phyloP scores from a whole-genome alignment of 1,284 basidiomycete genomes.

The Trichosporon faecale region DNA sequence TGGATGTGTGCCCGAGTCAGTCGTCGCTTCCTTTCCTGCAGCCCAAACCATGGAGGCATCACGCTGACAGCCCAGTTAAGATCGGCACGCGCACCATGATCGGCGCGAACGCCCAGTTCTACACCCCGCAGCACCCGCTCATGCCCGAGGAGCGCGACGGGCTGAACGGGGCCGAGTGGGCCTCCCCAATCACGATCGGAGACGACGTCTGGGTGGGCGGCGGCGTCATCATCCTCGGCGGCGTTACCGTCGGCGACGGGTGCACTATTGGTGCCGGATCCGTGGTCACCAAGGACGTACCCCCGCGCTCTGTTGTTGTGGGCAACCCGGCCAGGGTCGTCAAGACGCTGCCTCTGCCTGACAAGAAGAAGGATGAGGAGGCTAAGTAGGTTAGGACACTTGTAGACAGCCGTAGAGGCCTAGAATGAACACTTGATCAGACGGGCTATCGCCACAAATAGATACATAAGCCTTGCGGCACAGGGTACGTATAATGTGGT shows the following conservation, averaged over 20 bases:
- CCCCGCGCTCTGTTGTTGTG: slow-evolving; percentile 51
- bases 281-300: slow-evolving; percentile 55
- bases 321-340: slow-evolving; percentile 55
- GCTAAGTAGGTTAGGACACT: background rate
- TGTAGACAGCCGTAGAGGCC: background rate
- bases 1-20: slow-evolving; percentile 47
- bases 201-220: slow-evolving; percentile 55
- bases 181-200: slow-evolving; percentile 50
- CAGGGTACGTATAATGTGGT: slow-evolving; percentile 8
- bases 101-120: slow-evolving; percentile 50
- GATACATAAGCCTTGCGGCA: slow-evolving; percentile 10
- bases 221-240: slow-evolving; percentile 52
- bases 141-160: slow-evolving; percentile 50
- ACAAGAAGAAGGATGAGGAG: slow-evolving; percentile 22
- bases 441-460: background rate
- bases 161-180: slow-evolving; percentile 46
- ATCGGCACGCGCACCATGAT: slow-evolving; percentile 51
- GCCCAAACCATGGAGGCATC: no score
- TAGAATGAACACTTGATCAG: background rate
- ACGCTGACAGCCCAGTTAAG: slow-evolving; percentile 31
- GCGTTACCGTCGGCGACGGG: slow-evolving; percentile 55
- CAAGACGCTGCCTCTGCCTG: slow-evolving; percentile 40
- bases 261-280: slow-evolving; percentile 54
- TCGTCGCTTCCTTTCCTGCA: no score
- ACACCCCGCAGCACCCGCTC: slow-evolving; percentile 52